Conservation (phyloP, 2,329 filamentous ascomycete genomes). For the Intubia oerlemansii region DNA sequence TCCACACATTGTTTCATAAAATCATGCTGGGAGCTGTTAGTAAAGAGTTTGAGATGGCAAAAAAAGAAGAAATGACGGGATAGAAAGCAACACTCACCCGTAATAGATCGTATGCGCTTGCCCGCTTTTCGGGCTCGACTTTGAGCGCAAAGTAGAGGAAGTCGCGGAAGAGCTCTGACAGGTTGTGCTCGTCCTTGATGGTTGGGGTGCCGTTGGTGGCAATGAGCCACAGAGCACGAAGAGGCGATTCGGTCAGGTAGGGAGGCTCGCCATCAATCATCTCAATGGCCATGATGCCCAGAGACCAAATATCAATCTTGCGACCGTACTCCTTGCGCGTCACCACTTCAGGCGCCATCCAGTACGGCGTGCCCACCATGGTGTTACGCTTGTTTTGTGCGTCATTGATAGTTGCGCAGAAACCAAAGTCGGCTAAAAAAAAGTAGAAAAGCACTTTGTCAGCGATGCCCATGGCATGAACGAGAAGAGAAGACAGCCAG, state of each 20-base stretch:
- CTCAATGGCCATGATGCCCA: conserved; percentile 98
- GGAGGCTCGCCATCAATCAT: conserved; percentile 99
- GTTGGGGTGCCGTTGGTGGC: conserved; percentile 88
- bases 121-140: conserved; percentile 92
- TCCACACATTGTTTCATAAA: conserved; percentile 64
- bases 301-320: conserved; percentile 96
- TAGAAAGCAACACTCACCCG: conserved; percentile 39
- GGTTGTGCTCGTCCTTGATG: conserved; percentile 78
- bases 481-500: too few species aligned
- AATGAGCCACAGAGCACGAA: conserved; percentile 85
- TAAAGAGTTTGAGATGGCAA: conserved; percentile 9
- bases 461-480: background rate
- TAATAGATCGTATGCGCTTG: conserved; percentile 81
- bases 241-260: conserved; percentile 83
- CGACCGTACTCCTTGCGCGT: conserved; percentile 94
- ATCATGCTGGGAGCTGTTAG: conserved; percentile 37
- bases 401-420: conserved; percentile 96
- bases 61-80: background rate
- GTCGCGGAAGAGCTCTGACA: conserved; percentile 68
- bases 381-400: conserved; percentile 93
- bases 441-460: conserved; percentile 1
- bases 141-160: conserved; percentile 86
- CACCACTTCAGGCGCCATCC: conserved; percentile 98
- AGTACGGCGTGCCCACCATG: conserved; percentile 98
- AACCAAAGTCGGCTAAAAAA: conserved; percentile 95